Base-by-base conservation (phyloP, 805 yeast species). In the Yamadazyma sp. region DNA sequence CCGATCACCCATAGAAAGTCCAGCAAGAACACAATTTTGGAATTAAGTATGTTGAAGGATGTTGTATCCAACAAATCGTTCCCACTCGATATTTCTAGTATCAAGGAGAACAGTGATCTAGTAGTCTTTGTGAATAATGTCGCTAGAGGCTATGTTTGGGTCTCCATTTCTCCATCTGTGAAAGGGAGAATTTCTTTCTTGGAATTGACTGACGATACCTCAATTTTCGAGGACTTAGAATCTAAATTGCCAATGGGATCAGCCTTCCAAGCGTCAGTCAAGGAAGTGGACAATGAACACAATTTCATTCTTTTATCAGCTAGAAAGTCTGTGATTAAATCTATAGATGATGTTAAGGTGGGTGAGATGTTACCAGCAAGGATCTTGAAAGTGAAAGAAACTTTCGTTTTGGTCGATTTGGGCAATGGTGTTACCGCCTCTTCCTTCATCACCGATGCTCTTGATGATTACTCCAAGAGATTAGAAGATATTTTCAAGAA, bases 381-480 rank as follows among this genome's bases (percentile, higher is more conserved):
- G 53, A 67, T 88, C 10, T 52, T 77, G 38, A 79, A 73, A 48
- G 74, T 84, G 2, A 64, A 72, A 36, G 82, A 77, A 9, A 70
- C 73, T 28, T 78, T 71, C 48, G 80, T 86, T 27, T 59, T 84
- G 47, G 82, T 87, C 28, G 84, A 83, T 44, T 60, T 88, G 30
- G 84, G 88, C n/a, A 70, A 71, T 22, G 71, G 68, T 31, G 67
- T 82, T 7, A 70, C 73, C 22, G 90, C 84, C 3, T 70, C 81
- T 38, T 73, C 93, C 3, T 79, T 73, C 53, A 75, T 83, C 35
- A 80, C 93, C 3, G 96, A 88, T 57, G 88, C 95, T 5, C 65
- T 84, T 47, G 76, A 81, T 52, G 83, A 83, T 54, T 86, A 76
- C 55, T 67, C 78, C 23, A 62, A 71, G 26, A 68, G 73, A 32